These are phyloP conservation scores for Picochlorum costavermella DNA, from an alignment of 139 green algal species.

Conservation along the genomic window DNA sequence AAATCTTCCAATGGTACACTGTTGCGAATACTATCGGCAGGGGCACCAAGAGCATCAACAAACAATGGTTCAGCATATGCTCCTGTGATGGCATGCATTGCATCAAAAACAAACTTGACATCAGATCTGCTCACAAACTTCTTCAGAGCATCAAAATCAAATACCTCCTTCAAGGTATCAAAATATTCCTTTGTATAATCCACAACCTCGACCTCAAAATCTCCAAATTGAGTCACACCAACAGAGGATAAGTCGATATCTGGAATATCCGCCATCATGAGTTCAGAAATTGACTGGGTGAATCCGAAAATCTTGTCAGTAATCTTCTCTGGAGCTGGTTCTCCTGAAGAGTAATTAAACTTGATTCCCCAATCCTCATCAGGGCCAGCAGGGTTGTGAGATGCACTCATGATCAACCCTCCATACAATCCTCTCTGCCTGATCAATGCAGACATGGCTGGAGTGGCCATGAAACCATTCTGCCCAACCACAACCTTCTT, in stretches of 20 bases:
- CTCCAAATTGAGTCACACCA: conserved; percentile 65
- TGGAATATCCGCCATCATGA: conserved; percentile 85
- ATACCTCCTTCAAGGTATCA: conserved; percentile 77
- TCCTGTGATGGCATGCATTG: conserved; percentile 93
- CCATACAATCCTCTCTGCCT: conserved; percentile 77
- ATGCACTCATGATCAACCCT: conserved; percentile 96
- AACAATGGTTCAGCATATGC: conserved; percentile 93
- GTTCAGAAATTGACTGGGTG: conserved; percentile 70
- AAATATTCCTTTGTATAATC: conserved; percentile 91
- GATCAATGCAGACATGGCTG: conserved; percentile 95
- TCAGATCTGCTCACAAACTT: conserved; percentile 74
- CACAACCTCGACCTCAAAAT: conserved; percentile 96
- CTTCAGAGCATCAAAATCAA: conserved; percentile 89
- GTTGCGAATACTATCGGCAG: conserved; percentile 38
- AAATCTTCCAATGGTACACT: conserved; percentile 79
- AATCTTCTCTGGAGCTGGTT: conserved; percentile 96
- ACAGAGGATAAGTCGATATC: conserved; percentile 87
- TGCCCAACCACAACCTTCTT: conserved; percentile 83
- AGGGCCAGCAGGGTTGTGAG: conserved; percentile 94
- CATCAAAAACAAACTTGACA: conserved; percentile 91
- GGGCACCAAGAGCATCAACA: conserved; percentile 69
- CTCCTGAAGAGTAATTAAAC: conserved; percentile 94
- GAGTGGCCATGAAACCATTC: conserved; percentile 93
- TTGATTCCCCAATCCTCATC: conserved; percentile 99
- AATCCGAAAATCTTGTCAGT: conserved; percentile 94